Base-by-base conservation (phyloP, 805 yeast species). In the Candida montana region DNA sequence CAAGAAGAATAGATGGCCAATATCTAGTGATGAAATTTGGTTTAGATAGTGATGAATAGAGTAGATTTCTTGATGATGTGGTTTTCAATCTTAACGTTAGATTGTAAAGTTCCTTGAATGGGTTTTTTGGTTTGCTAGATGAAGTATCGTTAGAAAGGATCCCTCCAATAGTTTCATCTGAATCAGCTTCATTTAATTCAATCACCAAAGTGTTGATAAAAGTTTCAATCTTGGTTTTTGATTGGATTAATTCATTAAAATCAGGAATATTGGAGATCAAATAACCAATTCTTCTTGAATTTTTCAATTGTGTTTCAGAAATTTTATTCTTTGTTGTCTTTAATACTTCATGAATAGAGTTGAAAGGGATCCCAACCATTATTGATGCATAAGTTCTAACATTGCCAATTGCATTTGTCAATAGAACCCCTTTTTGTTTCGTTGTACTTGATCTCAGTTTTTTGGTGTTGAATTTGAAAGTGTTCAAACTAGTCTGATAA, bases 1-100 rank as follows among this genome's bases (percentile, higher is more conserved):
- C 44, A 1, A 73, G 16, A 0, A 72, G 44, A 1, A 75, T 45
- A 0, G 74, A 42, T 2, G 90, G 86, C 96, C 95, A 89, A 60
- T 79, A 77, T 41, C 86, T 69, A 2, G 68, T 61, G 2, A 67
- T 29, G 15, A 61, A 50, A 1, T 63, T 53, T 15, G 86, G 86
- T 40, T 58, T 59, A 3, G 33, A 35, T 11, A 26, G 29, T 9
- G 29, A 5, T 26, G 9, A 5, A 11, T 7, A 5, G 9, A 13
- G 5, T 26, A 13, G 29, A 8, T 7, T 8, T 11, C 13, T 8
- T 11, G 5, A 11, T 7, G 29, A 13, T 8, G 12, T 9, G 5
- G 9, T 11, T 11, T 26, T 26, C 7, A 26, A 13, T 26, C n/a
- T 26, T 26, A 13, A 26, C 2, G 35, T 28, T 7, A 41, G 21